phyloP scores from a whole-genome alignment of 176 grass and related monocot genomes.

The Canna indica region DNA sequence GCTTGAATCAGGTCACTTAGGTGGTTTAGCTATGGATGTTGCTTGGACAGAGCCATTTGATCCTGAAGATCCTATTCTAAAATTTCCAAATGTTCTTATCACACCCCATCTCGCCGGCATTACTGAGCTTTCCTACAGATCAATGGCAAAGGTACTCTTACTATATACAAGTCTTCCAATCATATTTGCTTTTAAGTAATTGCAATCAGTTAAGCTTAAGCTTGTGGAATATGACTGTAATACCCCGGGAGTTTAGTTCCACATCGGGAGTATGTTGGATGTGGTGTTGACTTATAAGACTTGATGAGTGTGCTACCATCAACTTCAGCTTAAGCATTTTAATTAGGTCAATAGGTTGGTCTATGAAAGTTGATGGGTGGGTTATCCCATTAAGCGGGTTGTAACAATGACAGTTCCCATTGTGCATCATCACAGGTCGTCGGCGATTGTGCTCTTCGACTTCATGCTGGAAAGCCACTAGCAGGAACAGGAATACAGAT shows the following conservation, averaged over 20 bases:
- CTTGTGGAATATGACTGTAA: no score
- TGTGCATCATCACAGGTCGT: constrained; percentile 65
- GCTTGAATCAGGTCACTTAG: constrained; percentile 67
- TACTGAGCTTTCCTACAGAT: constrained; percentile 62
- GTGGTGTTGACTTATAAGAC: no score
- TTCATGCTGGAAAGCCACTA: constrained; percentile 57
- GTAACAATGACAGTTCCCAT: no score
- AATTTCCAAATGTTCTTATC: constrained; percentile 80
- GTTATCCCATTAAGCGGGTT: no score
- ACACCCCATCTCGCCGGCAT: constrained; percentile 85
- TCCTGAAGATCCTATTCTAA: constrained; percentile 82
- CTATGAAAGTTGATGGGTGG: no score
- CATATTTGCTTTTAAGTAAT: no score
- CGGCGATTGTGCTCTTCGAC: constrained; percentile 58
- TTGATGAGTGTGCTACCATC: no score
- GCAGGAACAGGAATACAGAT: constrained; percentile 61
- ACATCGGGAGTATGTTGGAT: no score
- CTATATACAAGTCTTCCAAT: constrained; percentile 6
- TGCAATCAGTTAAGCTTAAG: no score
- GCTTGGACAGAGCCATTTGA: constrained; percentile 92
- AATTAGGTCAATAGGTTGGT: no score
- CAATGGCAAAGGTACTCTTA: constrained; percentile 87
- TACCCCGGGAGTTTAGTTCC: no score
- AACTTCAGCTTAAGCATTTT: no score
- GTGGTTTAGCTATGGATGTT: constrained; percentile 89